Evolutionary conservation across 2,329 filamentous ascomycete species (phyloP), one percentile per base, ranked within the genome.

Genomic region (Diplodia mutila): DNA sequence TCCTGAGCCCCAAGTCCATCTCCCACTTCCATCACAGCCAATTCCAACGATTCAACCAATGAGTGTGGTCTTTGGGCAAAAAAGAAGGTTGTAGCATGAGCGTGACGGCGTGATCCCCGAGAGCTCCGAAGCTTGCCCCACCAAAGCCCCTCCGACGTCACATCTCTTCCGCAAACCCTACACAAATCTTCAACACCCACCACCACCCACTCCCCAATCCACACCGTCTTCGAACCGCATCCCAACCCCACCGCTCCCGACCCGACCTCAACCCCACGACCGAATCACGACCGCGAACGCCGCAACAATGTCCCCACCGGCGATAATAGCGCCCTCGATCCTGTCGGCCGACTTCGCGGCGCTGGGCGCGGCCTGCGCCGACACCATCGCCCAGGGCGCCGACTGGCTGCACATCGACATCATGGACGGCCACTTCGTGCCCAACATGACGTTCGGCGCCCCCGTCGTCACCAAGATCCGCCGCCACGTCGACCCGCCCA

Each of bases 371-470:
- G 94, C 93, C 79, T 99, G 95, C 83, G 88, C 89, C 63, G 87
- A 88, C 74, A 97, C 94, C 69, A 97, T 99, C 75, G 85, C 86
- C 63, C 88, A 94, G 72, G 92, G 93, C 68, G 93, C 93, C 71
- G 92, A 79, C 72, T 79, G 77, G 78, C 77, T 79, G 68, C 78
- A 80, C 72, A 76, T 80, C 52, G 65, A 76, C 65, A 72, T 59
- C 66, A 94, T 96, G 94, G 95, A 99, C 80, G 95, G 95, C 67
- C 95, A 99, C 79, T 99, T 99, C 77, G 95, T 99, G 51, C 95
- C 95, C 64, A 99, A 99, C 83, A 93, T 99, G 80, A 98, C 95
- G 57, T 97, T 98, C 76, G 95, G 95, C 69, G 90, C 94, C 23
- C 94, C 94, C 5, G 93, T 99, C 46, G 95, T 99, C 54, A 94